These are phyloP conservation scores for Quercus aquifolioides DNA, from an alignment of 306 rosid genomes.

Conservation along the genomic window DNA sequence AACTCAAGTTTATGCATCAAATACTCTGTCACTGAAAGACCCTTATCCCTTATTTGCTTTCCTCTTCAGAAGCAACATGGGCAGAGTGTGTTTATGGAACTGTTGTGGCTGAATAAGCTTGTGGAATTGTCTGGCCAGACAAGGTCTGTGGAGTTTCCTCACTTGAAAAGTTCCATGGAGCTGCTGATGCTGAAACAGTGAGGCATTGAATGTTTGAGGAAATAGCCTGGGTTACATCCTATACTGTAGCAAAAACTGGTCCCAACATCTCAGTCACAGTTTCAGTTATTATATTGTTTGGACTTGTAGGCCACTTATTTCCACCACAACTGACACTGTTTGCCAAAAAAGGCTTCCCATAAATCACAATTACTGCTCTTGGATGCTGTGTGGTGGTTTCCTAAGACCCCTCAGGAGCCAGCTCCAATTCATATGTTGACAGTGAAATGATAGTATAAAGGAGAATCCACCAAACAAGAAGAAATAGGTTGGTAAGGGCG, in stretches of 20 bases:
- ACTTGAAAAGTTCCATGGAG: background rate
- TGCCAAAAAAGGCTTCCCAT: constrained; percentile 49
- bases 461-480: background rate
- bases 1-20: constrained; percentile 73
- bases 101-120: constrained; percentile 17
- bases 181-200: constrained; percentile 16
- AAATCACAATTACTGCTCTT: constrained; percentile 33
- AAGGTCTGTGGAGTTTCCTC: constrained; percentile 17
- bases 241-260: constrained; percentile 36
- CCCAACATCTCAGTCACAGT: constrained; percentile 29
- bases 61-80: constrained; percentile 15
- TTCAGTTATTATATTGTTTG: constrained; percentile 24
- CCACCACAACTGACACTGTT: constrained; percentile 19
- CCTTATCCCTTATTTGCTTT: constrained; percentile 60
- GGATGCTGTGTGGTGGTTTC: constrained; percentile 45
- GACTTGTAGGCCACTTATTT: background rate
- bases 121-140: constrained; percentile 13
- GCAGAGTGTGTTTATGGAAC: constrained; percentile 9
- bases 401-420: constrained; percentile 38
- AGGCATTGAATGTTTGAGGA: constrained; percentile 53
- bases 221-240: constrained; percentile 38
- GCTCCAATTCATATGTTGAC: constrained; percentile 72
- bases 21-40: constrained; percentile 68
- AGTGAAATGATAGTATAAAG: background rate
- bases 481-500: background rate